Evolutionary conservation across 2,329 filamentous ascomycete species (phyloP), one percentile per base, ranked within the genome.

Genomic region (Cercospora sp.): DNA sequence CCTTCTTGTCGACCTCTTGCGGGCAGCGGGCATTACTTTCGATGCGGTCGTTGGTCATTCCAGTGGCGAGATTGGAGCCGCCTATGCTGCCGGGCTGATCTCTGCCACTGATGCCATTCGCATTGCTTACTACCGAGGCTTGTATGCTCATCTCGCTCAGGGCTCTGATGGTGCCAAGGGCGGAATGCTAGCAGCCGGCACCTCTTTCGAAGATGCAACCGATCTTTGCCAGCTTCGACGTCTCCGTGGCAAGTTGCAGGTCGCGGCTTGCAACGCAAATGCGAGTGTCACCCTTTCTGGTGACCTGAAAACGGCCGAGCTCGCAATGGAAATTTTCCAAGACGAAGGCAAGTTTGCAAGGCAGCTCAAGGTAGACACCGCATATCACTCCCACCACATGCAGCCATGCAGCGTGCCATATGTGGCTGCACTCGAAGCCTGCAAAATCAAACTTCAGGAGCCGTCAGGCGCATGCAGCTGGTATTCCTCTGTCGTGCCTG

Each of bases 241-340:
- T 12, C 24, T 58, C 21, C 30, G 24, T 30, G 55, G 26, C 16
- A 18, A 26, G 24, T 6, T 58, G 16, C 16, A 16, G 61, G 65
- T 53, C 73, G 77, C 12, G 67, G 74, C 57, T 73, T 77, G 37
- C 53, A 65, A 65, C 37, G 34, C 51, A 13, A 34, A 34, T 9
- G 57, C 32, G 28, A 81, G 79, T 45, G 74, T 84, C 1, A 85
- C 83, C 0, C 49, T 84, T 0, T 83, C 82, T 12, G 83, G 66
- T 5, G 81, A 84, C 26, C n/a, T 21, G 3, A 69, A 79, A 66
- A 76, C 74, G 5, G 78, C 85, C 3, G 66, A 77, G 0, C 72
- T 78, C 32, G 67, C 74, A 0, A 72, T 76, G 5, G 64, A 70
- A 1, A 70, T 75, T 0, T 66, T 84, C 1, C 71, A 79, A 0